Evolutionary conservation across 192 early-diverging fungal species (phyloP), one percentile per base, ranked within the genome.

Genomic region (Funneliformis mosseae): DNA sequence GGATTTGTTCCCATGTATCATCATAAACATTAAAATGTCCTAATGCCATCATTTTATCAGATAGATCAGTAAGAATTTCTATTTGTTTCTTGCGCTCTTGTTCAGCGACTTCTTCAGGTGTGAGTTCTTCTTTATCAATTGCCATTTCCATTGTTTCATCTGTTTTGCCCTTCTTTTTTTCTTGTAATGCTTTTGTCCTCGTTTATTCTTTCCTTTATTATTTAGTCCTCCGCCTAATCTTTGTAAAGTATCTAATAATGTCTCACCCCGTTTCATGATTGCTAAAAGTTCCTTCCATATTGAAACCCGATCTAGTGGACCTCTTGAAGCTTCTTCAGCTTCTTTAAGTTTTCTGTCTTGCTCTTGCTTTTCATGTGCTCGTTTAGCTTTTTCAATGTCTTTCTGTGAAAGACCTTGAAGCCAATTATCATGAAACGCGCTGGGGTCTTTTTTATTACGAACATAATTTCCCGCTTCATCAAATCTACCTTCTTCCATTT

Each of bases 351-450:
- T 77, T 33, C 83, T 85, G 6, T 76, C 74, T 70, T 76, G 70
- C 8, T 85, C 76, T 75, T 88, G 82, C 76, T 84, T 85, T 16
- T 84, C 88, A 21, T 90, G 88, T 0, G 90, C 91, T 42, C 76
- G 79, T 41, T 85, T 83, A 8, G 92, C 92, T n/a, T 77, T 79
- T 59, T 83, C 60, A 41, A 94, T 92, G 16, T 93, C 89, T 12
- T 81, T 83, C 16, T 85, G 79, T 0, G 90, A 92, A n/a, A 93
- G 74, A 4, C 87, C 91, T 23, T 89, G 81, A n/a, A 95, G 86
- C 92, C 94, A 94, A 68, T 81, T 82, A 71, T 94, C 94, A 42
- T 94, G 92, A 82, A 93, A 91, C 1, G 88, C 89, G 14, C 92
- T 85, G 1, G 91, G 91, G 76, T 93, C 92, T 64, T 89, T 78